These are phyloP conservation scores for Colletotrichum camelliae DNA, from an alignment of 2,329 filamentous ascomycete species.

Conservation along the genomic window DNA sequence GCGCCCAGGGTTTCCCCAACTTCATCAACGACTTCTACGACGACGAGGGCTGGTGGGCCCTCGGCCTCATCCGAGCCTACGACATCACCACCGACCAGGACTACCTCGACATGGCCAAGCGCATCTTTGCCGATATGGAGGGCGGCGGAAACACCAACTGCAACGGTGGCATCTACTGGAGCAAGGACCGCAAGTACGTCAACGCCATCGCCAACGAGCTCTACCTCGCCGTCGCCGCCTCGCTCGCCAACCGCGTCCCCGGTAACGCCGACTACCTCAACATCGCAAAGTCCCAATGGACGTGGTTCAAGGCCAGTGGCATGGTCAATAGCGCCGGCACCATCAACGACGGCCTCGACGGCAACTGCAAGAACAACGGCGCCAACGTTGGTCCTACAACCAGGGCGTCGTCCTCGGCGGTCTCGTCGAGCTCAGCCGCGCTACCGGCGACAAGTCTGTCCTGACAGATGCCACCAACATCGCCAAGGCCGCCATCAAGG, in stretches of 20 bases:
- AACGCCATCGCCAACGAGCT: slow-evolving; percentile 65
- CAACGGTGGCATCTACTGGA: slow-evolving; percentile 62
- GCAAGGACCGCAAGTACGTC: slow-evolving; percentile 55
- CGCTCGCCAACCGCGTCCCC: slow-evolving; percentile 55
- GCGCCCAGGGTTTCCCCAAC: slow-evolving; percentile 33
- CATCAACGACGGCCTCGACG: slow-evolving; percentile 59
- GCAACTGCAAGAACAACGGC: slow-evolving; percentile 56
- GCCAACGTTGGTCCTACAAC: slow-evolving; percentile 61
- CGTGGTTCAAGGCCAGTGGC: slow-evolving; percentile 56
- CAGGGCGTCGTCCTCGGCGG: slow-evolving; percentile 63
- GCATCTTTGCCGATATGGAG: slow-evolving; percentile 63
- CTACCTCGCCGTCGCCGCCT: slow-evolving; percentile 57
- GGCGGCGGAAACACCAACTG: slow-evolving; percentile 52
- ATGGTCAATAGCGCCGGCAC: slow-evolving; percentile 56
- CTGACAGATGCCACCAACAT: slow-evolving; percentile 50
- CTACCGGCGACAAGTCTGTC: slow-evolving; percentile 46
- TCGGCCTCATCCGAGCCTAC: slow-evolving; percentile 62
- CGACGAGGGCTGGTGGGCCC: slow-evolving; percentile 69
- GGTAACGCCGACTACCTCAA: slow-evolving; percentile 45
- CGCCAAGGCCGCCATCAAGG: slow-evolving; percentile 56
- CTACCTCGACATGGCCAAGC: slow-evolving; percentile 59
- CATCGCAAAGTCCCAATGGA: slow-evolving; percentile 57
- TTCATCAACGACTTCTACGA: slow-evolving; percentile 63
- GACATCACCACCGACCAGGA: slow-evolving; percentile 56
- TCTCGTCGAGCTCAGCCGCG: slow-evolving; percentile 55